These are phyloP conservation scores for Citrus reticulata DNA, from an alignment of 345 rosid genomes.

Conservation along the genomic window DNA sequence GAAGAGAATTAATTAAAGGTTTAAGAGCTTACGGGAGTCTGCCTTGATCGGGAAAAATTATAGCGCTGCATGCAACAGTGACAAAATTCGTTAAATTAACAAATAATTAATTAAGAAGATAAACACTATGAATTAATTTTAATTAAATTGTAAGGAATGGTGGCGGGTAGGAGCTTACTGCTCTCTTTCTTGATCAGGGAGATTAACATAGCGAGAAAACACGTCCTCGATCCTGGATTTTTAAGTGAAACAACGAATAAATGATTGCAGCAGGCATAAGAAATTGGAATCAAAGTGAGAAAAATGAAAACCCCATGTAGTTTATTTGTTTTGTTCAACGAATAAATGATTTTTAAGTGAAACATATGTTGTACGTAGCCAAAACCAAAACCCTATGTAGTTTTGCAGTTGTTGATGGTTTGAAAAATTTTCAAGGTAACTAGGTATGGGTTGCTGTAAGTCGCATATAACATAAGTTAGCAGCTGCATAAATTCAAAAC, in stretches of 20 bases:
- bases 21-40: slow-evolving; percentile 26
- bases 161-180: slow-evolving; percentile 31
- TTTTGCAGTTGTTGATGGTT: neutral
- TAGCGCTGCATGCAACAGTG: slow-evolving; percentile 36
- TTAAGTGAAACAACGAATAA: neutral
- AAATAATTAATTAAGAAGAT: neutral
- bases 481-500: too few relatives aligned
- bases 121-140: neutral
- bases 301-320: neutral
- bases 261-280: neutral
- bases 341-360: too few relatives aligned
- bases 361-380: too few relatives aligned
- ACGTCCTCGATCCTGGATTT: slow-evolving; percentile 64
- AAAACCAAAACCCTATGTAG: neutral
- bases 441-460: too few relatives aligned
- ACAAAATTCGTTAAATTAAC: neutral
- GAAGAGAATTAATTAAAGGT: neutral
- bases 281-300: neutral
- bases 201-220: slow-evolving; percentile 53
- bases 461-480: too few relatives aligned
- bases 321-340: too few relatives aligned
- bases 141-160: neutral
- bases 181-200: slow-evolving; percentile 66
- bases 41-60: slow-evolving; percentile 38
- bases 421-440: too few relatives aligned